phyloP scores from a whole-genome alignment of 345 rosid species.

The Geranium rotundifolium region DNA sequence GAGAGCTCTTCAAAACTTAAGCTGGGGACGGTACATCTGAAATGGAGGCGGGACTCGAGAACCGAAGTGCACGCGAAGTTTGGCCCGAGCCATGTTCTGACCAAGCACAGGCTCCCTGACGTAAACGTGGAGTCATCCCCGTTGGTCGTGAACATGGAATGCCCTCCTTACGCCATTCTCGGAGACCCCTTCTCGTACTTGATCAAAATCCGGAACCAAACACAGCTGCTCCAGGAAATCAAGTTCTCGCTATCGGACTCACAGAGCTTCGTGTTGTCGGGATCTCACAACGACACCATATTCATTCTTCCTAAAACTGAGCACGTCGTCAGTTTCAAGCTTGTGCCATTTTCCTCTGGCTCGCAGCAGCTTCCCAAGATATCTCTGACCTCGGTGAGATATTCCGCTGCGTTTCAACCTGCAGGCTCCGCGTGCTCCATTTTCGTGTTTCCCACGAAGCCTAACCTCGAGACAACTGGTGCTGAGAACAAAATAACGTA shows the following conservation, averaged over 20 bases:
- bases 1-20: constrained; percentile 34
- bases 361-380: constrained; percentile 70
- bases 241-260: constrained; percentile 70
- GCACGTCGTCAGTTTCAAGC: constrained; percentile 48
- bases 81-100: constrained; percentile 29
- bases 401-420: constrained; percentile 71
- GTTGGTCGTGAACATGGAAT: constrained; percentile 54
- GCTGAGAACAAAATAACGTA: constrained; percentile 12
- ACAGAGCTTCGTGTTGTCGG: constrained; percentile 68
- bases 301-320: constrained; percentile 65
- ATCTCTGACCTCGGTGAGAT: constrained; percentile 53
- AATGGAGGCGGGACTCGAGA: constrained; percentile 35
- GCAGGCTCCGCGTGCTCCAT: constrained; percentile 47
- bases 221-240: constrained; percentile 78
- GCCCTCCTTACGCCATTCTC: constrained; percentile 74
- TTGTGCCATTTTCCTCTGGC: constrained; percentile 79
- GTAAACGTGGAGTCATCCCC: constrained; percentile 63
- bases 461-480: constrained; percentile 27
- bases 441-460: constrained; percentile 63
- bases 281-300: constrained; percentile 57
- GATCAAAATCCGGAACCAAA: constrained; percentile 58
- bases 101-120: constrained; percentile 57
- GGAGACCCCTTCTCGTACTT: constrained; percentile 69
- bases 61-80: constrained; percentile 15
- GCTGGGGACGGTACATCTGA: constrained; percentile 51